Percentiles rank a stretch among this genome's conserved stretches.
phyloP scores from a whole-genome alignment of 2,329 filamentous ascomycete genomes.

The Diaporthe eres region DNA sequence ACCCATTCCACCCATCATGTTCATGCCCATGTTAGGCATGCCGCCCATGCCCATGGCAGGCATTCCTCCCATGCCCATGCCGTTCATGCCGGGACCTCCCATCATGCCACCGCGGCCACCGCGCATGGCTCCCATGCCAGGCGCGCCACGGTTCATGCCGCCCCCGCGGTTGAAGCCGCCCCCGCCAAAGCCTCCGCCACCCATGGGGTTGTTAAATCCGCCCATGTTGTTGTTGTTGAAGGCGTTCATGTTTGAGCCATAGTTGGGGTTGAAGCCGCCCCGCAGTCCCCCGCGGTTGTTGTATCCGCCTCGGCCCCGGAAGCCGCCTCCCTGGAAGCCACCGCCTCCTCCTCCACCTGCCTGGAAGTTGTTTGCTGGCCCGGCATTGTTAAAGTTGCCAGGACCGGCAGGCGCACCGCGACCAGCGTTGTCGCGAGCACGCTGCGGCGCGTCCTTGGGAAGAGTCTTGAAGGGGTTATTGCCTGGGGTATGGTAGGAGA shows the following conservation, averaged over 20 bases:
- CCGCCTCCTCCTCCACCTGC: conserved; percentile 65
- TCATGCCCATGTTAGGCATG: conserved; percentile 58
- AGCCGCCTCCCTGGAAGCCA: conserved; percentile 58
- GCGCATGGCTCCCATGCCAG: conserved; percentile 62
- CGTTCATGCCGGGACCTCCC: conserved; percentile 68
- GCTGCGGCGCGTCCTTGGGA: conserved; percentile 86
- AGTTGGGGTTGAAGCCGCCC: conserved; percentile 59
- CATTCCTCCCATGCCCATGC: conserved; percentile 64
- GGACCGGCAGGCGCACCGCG: conserved; percentile 60
- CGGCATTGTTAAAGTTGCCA: conserved; percentile 62
- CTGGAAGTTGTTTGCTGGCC: conserved; percentile 52
- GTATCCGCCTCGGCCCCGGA: conserved; percentile 66
- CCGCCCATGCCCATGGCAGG: conserved; percentile 48
- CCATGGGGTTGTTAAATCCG: conserved; percentile 59
- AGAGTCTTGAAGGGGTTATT: conserved; percentile 92
- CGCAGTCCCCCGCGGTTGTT: conserved; percentile 64
- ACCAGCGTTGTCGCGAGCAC: conserved; percentile 75
- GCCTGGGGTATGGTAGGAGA: conserved; percentile 81
- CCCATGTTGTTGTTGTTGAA: conserved; percentile 43
- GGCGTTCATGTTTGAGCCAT: conserved; percentile 53
- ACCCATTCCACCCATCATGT: conserved; percentile 65
- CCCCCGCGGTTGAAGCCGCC: conserved; percentile 64
- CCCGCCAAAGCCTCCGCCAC: conserved; percentile 62
- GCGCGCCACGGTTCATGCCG: conserved; percentile 59
- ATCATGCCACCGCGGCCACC: conserved; percentile 70